Base-by-base conservation (phyloP, 2,329 filamentous ascomycete species). In the Curvularia eragrostidis region DNA sequence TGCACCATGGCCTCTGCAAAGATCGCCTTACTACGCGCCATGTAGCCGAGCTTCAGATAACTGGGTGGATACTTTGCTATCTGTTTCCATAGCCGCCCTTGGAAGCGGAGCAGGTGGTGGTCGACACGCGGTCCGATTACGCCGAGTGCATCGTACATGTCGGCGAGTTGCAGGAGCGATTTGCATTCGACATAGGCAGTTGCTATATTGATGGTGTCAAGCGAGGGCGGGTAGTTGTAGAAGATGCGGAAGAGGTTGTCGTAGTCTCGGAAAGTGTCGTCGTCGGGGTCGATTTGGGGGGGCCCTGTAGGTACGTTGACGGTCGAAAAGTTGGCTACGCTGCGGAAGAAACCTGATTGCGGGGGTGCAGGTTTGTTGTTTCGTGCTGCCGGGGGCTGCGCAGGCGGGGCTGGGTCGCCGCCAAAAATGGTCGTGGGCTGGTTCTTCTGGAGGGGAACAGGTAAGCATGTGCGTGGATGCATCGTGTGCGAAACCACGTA, bases 171-270 rank as follows among this genome's bases (percentile, higher is more conserved):
- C 39, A 98, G 85, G 2, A 98, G 85, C 12, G 91, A 90, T 78
- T 97, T 97, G 84, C 92, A 97, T 77, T 97, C 92, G 42, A 95
- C 89, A 73, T 97, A 97, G 23, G 93, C 93, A 60, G 93, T 90
- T 52, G 93, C 92, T 63, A 98, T 96, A 75, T 95, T 96, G 75
- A 95, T 84, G 24, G 86, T 85, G 77, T 97, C 93, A 30, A 98
- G 84, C 0, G 87, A 73, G 0, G 94, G 94, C 0, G 92, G 82
- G 75, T 96, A 91, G 76, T 97, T 97, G 83, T 98, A 98, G 81
- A 97, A 97, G 61, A 95, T 90, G 68, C 93, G 91, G 75, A 98
- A 96, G 21, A 98, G 84, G 75, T 97, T 97, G 75, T 97, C 93
- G 77, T 98, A 97, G 79, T 97, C 91, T 67, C 91, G 91, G 46